A percentile compares a stretch with the other conserved stretches of the same genome.
Evolutionary conservation across 2,329 filamentous ascomycete species (phyloP).

Genomic region (Amauroascus niger): DNA sequence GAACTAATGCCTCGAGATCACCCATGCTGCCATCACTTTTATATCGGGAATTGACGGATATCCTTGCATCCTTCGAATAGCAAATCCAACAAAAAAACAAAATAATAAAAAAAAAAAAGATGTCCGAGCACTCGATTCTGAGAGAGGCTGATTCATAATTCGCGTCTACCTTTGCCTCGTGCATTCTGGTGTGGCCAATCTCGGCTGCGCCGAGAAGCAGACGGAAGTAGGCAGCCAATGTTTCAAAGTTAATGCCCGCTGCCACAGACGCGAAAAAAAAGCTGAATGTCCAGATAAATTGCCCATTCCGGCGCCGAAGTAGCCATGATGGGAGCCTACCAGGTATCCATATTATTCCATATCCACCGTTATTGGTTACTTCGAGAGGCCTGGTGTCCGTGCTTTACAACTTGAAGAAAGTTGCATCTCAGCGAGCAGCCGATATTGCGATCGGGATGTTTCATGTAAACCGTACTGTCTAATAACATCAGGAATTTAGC

Average conservation of each 20-base stretch:
- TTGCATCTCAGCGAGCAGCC: background rate
- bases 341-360: background rate
- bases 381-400: background rate
- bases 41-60: conserved; percentile 6
- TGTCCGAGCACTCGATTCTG: conserved; percentile 2
- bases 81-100: background rate
- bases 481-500: background rate
- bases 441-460: conserved; percentile 9
- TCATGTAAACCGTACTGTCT: conserved; percentile 1
- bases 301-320: background rate
- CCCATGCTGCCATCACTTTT: conserved; percentile 5
- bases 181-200: background rate
- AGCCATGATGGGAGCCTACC: background rate
- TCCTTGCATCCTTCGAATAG: background rate
- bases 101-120: background rate
- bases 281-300: background rate
- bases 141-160: conserved; percentile 1
- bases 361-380: background rate
- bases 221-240: background rate
- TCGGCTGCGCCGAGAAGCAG: background rate
- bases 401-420: conserved; percentile 1
- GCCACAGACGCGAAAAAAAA: background rate
- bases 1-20: conserved; percentile 1
- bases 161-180: conserved; percentile 3
- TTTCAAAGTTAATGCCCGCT: background rate